Base-by-base conservation (phyloP, 2,329 filamentous ascomycete genomes). In the Periconia sp. region DNA sequence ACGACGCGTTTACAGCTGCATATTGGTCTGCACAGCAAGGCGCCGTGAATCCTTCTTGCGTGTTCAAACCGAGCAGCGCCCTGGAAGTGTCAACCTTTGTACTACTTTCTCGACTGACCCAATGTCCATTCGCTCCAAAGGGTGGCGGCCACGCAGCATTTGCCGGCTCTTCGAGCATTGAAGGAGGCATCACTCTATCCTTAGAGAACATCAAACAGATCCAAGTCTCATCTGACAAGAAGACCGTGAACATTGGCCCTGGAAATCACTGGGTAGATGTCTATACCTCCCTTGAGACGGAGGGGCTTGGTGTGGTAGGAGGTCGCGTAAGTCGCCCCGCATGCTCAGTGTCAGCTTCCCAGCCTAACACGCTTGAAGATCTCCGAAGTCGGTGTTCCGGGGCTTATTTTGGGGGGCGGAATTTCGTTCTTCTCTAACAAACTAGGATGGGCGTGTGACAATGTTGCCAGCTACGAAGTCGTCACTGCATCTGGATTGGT, bases 191-290 rank as follows among this genome's bases (percentile, higher is more conserved):
- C 7, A 68, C 63, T 1, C 48, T 68, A 19, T 53, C 59, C 16
- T 19, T 69, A 29, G 47, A 61, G 21, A 55, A 51, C 7, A 21
- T 68, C 22, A 60, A 63, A 17, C 22, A 53, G 7, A 53, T 63
- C 8, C 48, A 37, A 6, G 29, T 63, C 4, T 24, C 12, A 5
- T 2, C 16, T 1, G 54, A 63, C 21, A 54, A 56, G 28, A 55
- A 53, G 22, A 51, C 43, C 21, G 61, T 57, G 1, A 46, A 31
- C 0, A 43, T 71, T n/a, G 64, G 54, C 4, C 46, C 66, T 0
- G 69, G 69, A 1, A 60, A 59, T 29, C 46, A 46, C n/a, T 72
- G 66, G 66, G 40, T 42, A 8, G 47, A 63, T 9, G 57, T 71
- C 0, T 71, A 68, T 32, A 46, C 35, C 0, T 46, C 37, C 1